A percentile compares a stretch with the other conserved stretches of the same genome.
Evolutionary conservation across 83 land plant species (phyloP).

Genomic region (Isoetes engelmannii): DNA sequence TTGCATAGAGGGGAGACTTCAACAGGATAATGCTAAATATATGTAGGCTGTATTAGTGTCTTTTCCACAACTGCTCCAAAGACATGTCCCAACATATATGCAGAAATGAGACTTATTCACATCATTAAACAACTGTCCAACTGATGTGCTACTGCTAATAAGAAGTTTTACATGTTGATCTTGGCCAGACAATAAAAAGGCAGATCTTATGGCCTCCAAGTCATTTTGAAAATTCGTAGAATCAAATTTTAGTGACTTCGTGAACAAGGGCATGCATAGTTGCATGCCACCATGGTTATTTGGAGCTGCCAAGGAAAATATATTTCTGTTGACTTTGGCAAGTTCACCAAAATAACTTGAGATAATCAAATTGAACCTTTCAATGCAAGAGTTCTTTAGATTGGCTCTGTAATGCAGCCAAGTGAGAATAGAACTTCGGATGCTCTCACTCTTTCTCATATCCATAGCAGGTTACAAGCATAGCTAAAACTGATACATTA

Average conservation of each 20-base stretch:
- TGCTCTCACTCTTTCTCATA: no score
- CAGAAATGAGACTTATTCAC: conserved; percentile 19
- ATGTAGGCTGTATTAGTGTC: conserved; percentile 82
- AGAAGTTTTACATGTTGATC: conserved; percentile 28
- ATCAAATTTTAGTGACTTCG: conserved; percentile 68
- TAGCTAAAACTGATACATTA: no score
- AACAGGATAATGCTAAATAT: conserved; percentile 79
- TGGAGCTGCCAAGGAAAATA: conserved; percentile 11
- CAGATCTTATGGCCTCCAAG: conserved; percentile 54
- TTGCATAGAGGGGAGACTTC: conserved; percentile 91
- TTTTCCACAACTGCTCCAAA: conserved; percentile 74
- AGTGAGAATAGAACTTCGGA: no score
- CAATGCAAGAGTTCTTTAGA: no score
- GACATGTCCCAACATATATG: conserved; percentile 27
- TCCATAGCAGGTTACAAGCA: no score
- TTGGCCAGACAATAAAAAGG: conserved; percentile 25
- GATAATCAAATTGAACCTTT: no score
- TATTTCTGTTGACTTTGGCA: no score
- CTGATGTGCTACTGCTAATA: conserved; percentile 45
- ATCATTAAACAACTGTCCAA: conserved; percentile 78
- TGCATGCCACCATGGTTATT: conserved; percentile 87
- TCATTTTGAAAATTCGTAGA: conserved; percentile 42
- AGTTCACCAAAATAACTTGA: no score
- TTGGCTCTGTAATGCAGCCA: no score
- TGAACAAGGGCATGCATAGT: conserved; percentile 79